Evolutionary conservation across 1,284 basidiomycete species (phyloP).

Genomic region (Earliella scabrosa): DNA sequence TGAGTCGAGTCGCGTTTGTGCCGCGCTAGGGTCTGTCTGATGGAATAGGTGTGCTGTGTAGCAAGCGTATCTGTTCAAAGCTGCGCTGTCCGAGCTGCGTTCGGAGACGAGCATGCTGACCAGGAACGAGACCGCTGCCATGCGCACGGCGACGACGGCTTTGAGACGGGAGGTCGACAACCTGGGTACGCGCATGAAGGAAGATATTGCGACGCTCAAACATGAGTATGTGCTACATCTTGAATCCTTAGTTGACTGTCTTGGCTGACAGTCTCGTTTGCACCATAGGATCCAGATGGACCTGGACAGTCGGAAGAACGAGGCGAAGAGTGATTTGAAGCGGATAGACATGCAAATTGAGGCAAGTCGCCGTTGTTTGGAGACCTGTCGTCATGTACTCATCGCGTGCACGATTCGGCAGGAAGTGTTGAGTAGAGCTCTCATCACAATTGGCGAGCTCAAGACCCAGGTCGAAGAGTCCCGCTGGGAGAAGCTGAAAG

Average conservation of each 20-base stretch:
- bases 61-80: conserved; percentile 96
- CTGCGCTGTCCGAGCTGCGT: conserved; percentile 90
- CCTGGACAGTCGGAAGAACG: conserved; percentile 92
- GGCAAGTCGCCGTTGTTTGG: conserved; percentile 47
- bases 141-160: conserved; percentile 76
- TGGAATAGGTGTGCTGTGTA: conserved; percentile 35
- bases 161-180: conserved; percentile 90
- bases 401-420: conserved; percentile 33
- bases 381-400: not conserved
- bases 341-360: conserved; percentile 88
- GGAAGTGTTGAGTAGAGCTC: conserved; percentile 88
- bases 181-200: conserved; percentile 91
- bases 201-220: conserved; percentile 87
- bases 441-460: conserved; percentile 85
- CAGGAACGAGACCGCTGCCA: conserved; percentile 83
- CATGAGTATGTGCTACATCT: conserved; percentile 79
- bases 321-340: conserved; percentile 89
- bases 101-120: conserved; percentile 87
- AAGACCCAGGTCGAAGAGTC: conserved; percentile 87
- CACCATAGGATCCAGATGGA: conserved; percentile 95
- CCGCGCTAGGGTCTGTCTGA: not conserved
- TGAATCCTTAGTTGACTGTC: too few species aligned
- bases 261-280: too few species aligned
- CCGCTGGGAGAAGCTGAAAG: conserved; percentile 91
- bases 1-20: conserved; percentile 46